These are phyloP conservation scores for Phytopythium boreale DNA, from an alignment of 352 stramenopile species.

Conservation along the genomic window DNA sequence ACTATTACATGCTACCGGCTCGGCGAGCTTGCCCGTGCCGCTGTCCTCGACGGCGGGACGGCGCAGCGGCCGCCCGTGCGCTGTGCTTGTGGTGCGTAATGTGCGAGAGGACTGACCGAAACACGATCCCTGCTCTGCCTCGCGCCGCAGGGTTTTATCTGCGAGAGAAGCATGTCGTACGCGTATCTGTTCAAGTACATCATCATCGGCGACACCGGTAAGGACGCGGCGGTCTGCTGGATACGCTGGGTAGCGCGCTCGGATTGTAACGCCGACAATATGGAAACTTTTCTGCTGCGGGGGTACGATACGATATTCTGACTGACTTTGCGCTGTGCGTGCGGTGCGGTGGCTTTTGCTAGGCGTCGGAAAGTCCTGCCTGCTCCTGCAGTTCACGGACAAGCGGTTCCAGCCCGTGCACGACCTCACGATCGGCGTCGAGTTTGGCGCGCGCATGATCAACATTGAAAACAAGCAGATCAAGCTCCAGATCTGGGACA, in stretches of 20 bases:
- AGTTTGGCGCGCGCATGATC: slow-evolving; percentile 99
- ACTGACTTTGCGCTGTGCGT: slow-evolving; percentile 3
- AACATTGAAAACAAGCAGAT: slow-evolving; percentile 98
- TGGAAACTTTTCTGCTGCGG: neutral
- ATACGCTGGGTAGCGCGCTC: neutral
- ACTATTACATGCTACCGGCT: neutral
- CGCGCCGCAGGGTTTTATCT: neutral
- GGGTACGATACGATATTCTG: neutral
- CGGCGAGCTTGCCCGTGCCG: neutral
- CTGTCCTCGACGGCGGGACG: neutral
- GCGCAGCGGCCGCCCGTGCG: too few relatives aligned
- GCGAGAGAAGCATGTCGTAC: slow-evolving; percentile 85
- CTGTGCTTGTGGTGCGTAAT: neutral
- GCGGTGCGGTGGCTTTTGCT: neutral
- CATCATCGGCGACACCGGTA: slow-evolving; percentile 98
- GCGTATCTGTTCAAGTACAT: slow-evolving; percentile 98
- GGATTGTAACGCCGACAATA: neutral
- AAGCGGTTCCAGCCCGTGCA: slow-evolving; percentile 99
- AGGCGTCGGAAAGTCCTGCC: slow-evolving; percentile 99
- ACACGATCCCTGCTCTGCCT: neutral
- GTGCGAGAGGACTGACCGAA: neutral
- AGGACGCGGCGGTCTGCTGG: neutral
- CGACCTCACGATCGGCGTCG: slow-evolving; percentile 99
- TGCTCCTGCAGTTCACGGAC: slow-evolving; percentile 99
- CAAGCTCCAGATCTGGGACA: slow-evolving; percentile 99